Percentiles rank a stretch among this genome's conserved stretches.
Evolutionary conservation across 164 flowering plant genomes (phyloP).

Genomic region (Vitis riparia): DNA sequence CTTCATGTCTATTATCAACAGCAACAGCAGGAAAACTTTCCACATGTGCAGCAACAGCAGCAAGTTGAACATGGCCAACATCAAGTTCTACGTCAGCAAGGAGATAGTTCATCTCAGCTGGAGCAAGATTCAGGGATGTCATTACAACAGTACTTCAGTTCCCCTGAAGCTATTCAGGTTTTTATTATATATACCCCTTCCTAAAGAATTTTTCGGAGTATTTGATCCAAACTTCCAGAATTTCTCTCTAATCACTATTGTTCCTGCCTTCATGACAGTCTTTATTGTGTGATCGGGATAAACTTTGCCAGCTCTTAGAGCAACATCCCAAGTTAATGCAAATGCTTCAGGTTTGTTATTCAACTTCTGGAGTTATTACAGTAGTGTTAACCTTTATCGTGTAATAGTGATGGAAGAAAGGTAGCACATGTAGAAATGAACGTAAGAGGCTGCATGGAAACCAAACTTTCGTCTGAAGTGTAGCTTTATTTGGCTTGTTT

Average conservation of each 20-base stretch:
- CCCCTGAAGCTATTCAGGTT: conserved; percentile 98
- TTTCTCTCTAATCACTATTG: conserved; percentile 1
- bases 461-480: too few relatives aligned
- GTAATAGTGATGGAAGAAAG: too few relatives aligned
- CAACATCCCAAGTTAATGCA: conserved; percentile 97
- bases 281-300: conserved; percentile 83
- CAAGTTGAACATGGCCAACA: conserved; percentile 41
- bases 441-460: too few relatives aligned
- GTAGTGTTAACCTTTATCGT: too few relatives aligned
- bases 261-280: conserved; percentile 48
- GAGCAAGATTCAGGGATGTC: conserved; percentile 67
- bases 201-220: neutral
- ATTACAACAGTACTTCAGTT: conserved; percentile 72
- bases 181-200: neutral
- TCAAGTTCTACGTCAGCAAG: conserved; percentile 43
- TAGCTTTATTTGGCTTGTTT: conserved; percentile 1
- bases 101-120: conserved; percentile 46
- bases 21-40: conserved; percentile 48
- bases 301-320: conserved; percentile 91
- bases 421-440: too few relatives aligned
- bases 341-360: conserved; percentile 75
- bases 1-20: conserved; percentile 57
- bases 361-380: neutral
- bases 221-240: neutral
- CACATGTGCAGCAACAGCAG: conserved; percentile 45